Evolutionary conservation across 306 rosid genomes (phyloP), one percentile per base, ranked within the genome.

Genomic region (Biancaea sappan): DNA sequence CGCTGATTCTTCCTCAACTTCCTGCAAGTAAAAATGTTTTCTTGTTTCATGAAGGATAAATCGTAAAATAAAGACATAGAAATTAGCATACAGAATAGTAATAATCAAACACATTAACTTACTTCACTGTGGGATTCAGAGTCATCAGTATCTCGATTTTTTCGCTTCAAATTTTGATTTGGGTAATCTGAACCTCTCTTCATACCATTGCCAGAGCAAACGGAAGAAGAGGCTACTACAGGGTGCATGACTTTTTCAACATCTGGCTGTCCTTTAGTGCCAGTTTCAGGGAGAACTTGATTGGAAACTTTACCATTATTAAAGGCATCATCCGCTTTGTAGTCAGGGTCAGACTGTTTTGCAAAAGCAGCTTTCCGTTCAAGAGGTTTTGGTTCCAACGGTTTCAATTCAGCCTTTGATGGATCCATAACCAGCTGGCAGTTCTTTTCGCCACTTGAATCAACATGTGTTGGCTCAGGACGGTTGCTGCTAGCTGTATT

Each of bases 121-220:
- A 92, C 99, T 38, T 94, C 99, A 79, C 99, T 94, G 31, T 94
- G 93, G 78, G 88, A 90, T 60, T 94, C 99, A 26, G 95, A 90
- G 54, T 92, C 99, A 58, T 92, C 96, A 8, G 80, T 76, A 58
- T 92, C 97, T 24, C 43, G 88, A 77, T 76, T 70, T 84, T 90
- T 94, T 78, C 96, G 89, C 92, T 92, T 94, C 86, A 85, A 24
- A 74, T 57, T 62, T 67, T 65, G 80, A 19, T 77, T 57, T 25
- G 81, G 87, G 28, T 86, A 87, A 46, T 88, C 90, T 1, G 91
- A 89, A 77, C 81, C 71, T 83, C 89, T 84, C 75, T 90, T 94
- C 69, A 80, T 65, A 31, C 88, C 86, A 76, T 87, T 87, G 66
- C 88, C 97, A 35, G 99, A 94, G 84, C 99, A 90, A 80, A 90